Evolutionary conservation across 108 stramenopile genomes (phyloP).

Genomic region (Bacterosira constricta): DNA sequence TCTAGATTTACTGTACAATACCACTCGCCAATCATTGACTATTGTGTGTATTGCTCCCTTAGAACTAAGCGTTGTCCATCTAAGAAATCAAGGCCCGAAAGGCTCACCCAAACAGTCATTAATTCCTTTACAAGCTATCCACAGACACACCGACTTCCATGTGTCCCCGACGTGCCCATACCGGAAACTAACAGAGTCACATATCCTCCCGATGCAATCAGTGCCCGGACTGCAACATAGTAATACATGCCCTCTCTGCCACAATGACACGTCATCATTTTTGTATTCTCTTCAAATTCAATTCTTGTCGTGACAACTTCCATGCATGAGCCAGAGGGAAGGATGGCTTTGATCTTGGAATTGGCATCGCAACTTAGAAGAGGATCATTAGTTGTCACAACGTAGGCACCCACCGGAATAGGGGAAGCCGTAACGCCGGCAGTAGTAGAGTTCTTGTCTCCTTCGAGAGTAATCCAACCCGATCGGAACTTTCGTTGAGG

Average conservation of each 20-base stretch:
- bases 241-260: constrained; percentile 12
- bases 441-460: neutral
- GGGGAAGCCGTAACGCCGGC: constrained; percentile 2
- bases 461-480: constrained; percentile 40
- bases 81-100: too few relatives aligned
- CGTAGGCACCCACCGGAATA: constrained; percentile 33
- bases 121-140: too few relatives aligned
- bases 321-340: constrained; percentile 25
- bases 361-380: neutral
- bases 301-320: constrained; percentile 43
- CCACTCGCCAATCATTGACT: too few relatives aligned
- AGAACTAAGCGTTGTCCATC: too few relatives aligned
- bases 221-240: constrained; percentile 24
- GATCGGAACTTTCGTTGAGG: constrained; percentile 30
- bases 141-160: neutral
- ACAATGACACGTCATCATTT: constrained; percentile 1
- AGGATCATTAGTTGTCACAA: constrained; percentile 11
- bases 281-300: constrained; percentile 26
- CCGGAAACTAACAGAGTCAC: neutral
- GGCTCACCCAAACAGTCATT: too few relatives aligned
- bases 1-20: too few relatives aligned
- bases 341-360: constrained; percentile 25
- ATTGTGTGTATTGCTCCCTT: neutral
- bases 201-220: constrained; percentile 35
- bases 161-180: neutral